Evolutionary conservation across 1,284 basidiomycete genomes (phyloP), one percentile per base, ranked within the genome.

Genomic region (Taiwanofungus camphoratus): DNA sequence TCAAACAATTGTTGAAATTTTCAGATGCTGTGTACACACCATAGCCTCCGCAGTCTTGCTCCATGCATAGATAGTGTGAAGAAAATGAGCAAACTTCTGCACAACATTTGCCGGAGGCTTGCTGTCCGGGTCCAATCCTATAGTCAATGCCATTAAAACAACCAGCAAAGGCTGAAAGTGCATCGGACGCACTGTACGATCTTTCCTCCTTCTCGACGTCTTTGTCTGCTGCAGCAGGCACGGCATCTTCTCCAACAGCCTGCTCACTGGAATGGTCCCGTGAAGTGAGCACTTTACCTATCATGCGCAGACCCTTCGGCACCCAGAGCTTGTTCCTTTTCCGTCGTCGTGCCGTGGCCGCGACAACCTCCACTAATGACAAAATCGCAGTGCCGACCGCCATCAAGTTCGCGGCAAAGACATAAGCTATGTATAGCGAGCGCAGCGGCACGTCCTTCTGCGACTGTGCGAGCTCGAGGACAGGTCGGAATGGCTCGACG

Each of bases 41-140:
- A 72, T 49, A 7, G 69, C 71, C 42, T 76, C 68, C 0, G 71
- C 59, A 0, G 69, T 70, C 42, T 60, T 62, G 15, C 59, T 57
- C 71, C 74, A 76, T 34, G 57, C 53, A 45, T 67, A 69, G n/a
- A 65, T 24, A 3, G 30, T 18, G 50, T 73, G 67, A 5, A 74
- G 9, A 2, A 41, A 34, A 44, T 66, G 57, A 48, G 67, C 65
- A 2, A 66, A 18, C 29, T 59, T 62, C 52, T 76, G 74, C 13
- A 68, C 16, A 1, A 52, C 44, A 50, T 74, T 74, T 15, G 61
- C 60, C 2, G 75, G 73, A 0, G 71, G 68, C 16, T 61, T 58
- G 24, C 70, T 73, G 43, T 77, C 75, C 2, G 74, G 74, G 48
- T 77, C 73, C 13, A 51, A 59, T 20, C 59, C 73, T 75, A 49